Conservation (phyloP, 1,139 yeast species). For the Hansenula lynferdii region DNA sequence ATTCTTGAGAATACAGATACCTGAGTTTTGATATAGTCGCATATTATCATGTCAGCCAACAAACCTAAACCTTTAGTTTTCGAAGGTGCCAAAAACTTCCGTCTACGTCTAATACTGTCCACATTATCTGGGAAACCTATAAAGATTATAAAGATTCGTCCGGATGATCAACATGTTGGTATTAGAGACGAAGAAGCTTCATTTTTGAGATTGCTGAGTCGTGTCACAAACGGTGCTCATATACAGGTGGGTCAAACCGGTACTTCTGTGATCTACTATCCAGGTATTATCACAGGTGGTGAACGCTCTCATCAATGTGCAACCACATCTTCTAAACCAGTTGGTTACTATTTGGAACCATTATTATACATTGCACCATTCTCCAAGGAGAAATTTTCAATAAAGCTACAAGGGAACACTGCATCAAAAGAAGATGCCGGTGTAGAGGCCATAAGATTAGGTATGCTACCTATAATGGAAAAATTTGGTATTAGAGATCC, state of each 20-base stretch:
- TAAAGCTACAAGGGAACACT: constrained; percentile 80
- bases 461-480: constrained; percentile 82
- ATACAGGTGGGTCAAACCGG: constrained; percentile 97
- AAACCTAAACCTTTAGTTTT: constrained; percentile 30
- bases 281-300: constrained; percentile 93
- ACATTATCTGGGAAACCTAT: constrained; percentile 82
- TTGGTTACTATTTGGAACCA: constrained; percentile 90
- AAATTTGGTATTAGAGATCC: constrained; percentile 92
- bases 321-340: constrained; percentile 48
- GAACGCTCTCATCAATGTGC: constrained; percentile 81
- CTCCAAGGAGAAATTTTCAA: constrained; percentile 79
- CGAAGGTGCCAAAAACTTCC: constrained; percentile 73
- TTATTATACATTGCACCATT: constrained; percentile 87
- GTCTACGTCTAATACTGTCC: constrained; percentile 72
- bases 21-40: no score
- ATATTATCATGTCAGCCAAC: constrained; percentile 3
- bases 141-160: constrained; percentile 78
- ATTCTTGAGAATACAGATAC: no score
- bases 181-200: constrained; percentile 89
- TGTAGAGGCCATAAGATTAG: constrained; percentile 90
- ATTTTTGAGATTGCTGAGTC: constrained; percentile 77
- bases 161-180: constrained; percentile 90
- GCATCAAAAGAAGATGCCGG: constrained; percentile 72
- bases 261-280: constrained; percentile 84
- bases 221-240: constrained; percentile 86